Conservation (phyloP, 768 basidiomycete species). For the Collybia nuda region DNA sequence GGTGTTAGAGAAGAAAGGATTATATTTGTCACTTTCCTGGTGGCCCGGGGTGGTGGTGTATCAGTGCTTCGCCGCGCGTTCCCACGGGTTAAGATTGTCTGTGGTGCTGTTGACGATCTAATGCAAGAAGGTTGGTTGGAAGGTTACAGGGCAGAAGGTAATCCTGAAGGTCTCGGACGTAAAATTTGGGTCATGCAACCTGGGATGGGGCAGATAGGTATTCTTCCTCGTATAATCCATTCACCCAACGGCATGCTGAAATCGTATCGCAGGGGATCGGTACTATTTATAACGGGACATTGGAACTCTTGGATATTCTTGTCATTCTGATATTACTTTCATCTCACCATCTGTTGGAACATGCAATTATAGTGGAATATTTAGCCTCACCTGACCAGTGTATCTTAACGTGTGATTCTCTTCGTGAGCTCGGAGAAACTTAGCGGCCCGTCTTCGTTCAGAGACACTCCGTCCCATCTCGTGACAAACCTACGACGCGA, state of each 20-base stretch:
- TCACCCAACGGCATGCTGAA: background rate
- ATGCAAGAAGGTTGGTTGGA: conserved; percentile 76
- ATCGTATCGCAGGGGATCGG: conserved; percentile 31
- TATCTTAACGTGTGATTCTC: background rate
- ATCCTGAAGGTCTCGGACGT: conserved; percentile 48
- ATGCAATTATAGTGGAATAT: too few relatives aligned
- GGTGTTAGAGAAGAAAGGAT: conserved; percentile 83
- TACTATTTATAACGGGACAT: conserved; percentile 30
- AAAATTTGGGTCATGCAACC: conserved; percentile 86
- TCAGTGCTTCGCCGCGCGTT: conserved; percentile 80
- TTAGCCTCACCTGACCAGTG: too few relatives aligned
- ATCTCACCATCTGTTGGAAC: background rate
- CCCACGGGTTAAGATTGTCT: conserved; percentile 81
- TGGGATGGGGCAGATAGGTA: conserved; percentile 88
- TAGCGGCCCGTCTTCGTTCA: conserved; percentile 2
- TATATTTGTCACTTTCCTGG: conserved; percentile 87
- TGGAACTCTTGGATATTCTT: background rate
- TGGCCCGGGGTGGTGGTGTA: conserved; percentile 80
- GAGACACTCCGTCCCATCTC: conserved; percentile 2
- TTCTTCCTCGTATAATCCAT: conserved; percentile 15
- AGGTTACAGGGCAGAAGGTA: conserved; percentile 49
- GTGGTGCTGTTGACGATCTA: conserved; percentile 77
- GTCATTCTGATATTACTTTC: background rate
- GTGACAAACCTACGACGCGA: background rate
- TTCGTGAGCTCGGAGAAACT: conserved; percentile 3